These are phyloP conservation scores for Exidia glandulosa DNA, from an alignment of 768 basidiomycete genomes.

Conservation along the genomic window DNA sequence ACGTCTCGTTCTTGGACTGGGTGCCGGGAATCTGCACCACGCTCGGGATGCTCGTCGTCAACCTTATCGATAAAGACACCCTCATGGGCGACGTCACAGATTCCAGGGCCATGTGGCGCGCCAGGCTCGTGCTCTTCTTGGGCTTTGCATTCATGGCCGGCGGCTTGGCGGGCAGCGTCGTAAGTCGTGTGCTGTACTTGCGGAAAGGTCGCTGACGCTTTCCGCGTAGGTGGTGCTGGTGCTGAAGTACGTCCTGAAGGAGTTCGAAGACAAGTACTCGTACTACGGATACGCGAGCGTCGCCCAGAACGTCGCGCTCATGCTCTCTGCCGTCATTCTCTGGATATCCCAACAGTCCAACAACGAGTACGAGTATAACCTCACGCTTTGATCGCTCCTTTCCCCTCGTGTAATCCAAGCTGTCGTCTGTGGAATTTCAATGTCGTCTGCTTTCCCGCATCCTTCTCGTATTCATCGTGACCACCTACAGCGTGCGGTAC, in stretches of 20 bases:
- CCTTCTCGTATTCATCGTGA: too few relatives aligned
- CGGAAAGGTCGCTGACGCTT: neutral
- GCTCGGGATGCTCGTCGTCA: conserved; percentile 84
- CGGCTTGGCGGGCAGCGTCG: conserved; percentile 92
- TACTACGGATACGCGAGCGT: conserved; percentile 95
- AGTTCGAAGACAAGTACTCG: conserved; percentile 61
- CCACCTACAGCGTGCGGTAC: too few relatives aligned
- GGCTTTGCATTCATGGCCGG: conserved; percentile 98
- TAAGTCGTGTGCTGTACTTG: conserved; percentile 31
- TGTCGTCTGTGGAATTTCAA: too few relatives aligned
- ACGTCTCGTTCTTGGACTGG: conserved; percentile 94
- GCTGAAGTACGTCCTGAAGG: conserved; percentile 76
- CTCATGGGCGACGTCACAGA: conserved; percentile 23
- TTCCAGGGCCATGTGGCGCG: conserved; percentile 80
- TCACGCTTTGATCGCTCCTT: conserved; percentile 57
- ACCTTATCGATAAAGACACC: conserved; percentile 74
- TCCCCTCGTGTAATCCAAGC: too few relatives aligned
- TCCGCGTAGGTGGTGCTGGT: conserved; percentile 64
- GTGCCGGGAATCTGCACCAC: conserved; percentile 90
- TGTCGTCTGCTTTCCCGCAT: too few relatives aligned
- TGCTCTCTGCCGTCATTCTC: conserved; percentile 76
- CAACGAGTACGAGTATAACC: conserved; percentile 88
- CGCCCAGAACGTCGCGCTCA: conserved; percentile 79
- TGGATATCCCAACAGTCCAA: conserved; percentile 85
- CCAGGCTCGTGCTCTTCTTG: conserved; percentile 81